These are phyloP conservation scores for Septoria petroselini DNA, from an alignment of 2,329 filamentous ascomycete genomes.

Conservation along the genomic window DNA sequence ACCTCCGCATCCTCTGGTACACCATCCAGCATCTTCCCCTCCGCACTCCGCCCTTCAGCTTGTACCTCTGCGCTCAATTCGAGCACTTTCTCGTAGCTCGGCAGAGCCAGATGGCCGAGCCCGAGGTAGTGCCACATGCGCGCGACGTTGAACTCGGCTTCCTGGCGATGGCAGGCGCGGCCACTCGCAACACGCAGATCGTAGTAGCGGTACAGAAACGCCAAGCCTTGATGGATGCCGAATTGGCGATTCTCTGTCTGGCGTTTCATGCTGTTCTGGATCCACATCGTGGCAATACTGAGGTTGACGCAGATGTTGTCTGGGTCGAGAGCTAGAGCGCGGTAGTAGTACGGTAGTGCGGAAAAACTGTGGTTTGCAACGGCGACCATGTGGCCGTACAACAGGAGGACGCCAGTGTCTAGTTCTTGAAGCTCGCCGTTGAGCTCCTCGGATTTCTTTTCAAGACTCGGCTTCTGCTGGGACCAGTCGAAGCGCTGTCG, in stretches of 20 bases:
- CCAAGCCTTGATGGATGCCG: slow-evolving; percentile 77
- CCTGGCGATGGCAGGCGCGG: slow-evolving; percentile 56
- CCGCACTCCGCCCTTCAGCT: slow-evolving; percentile 29
- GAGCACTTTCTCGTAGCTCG: slow-evolving; percentile 65
- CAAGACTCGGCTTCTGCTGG: slow-evolving; percentile 40
- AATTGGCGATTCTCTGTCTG: slow-evolving; percentile 89
- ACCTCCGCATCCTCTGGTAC: slow-evolving; percentile 28
- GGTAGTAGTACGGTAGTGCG: slow-evolving; percentile 82
- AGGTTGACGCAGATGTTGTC: slow-evolving; percentile 75
- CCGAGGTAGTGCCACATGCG: slow-evolving; percentile 74
- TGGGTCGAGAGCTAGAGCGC: slow-evolving; percentile 64
- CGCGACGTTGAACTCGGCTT: slow-evolving; percentile 79
- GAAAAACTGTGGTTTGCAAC: slow-evolving; percentile 78
- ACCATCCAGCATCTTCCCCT: slow-evolving; percentile 38
- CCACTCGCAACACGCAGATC: slow-evolving; percentile 50
- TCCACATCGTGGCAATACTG: slow-evolving; percentile 76
- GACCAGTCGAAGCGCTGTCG: slow-evolving; percentile 45
- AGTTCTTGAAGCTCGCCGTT: slow-evolving; percentile 42
- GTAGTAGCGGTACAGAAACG: slow-evolving; percentile 75
- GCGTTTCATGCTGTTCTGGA: slow-evolving; percentile 84
- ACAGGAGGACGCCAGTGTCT: slow-evolving; percentile 76
- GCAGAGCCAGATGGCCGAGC: slow-evolving; percentile 66
- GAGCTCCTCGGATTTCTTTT: slow-evolving; percentile 30
- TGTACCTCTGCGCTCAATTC: slow-evolving; percentile 49
- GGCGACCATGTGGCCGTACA: slow-evolving; percentile 80